Evolutionary conservation across 768 basidiomycete species (phyloP).

Genomic region (Podaxis rugospora): DNA sequence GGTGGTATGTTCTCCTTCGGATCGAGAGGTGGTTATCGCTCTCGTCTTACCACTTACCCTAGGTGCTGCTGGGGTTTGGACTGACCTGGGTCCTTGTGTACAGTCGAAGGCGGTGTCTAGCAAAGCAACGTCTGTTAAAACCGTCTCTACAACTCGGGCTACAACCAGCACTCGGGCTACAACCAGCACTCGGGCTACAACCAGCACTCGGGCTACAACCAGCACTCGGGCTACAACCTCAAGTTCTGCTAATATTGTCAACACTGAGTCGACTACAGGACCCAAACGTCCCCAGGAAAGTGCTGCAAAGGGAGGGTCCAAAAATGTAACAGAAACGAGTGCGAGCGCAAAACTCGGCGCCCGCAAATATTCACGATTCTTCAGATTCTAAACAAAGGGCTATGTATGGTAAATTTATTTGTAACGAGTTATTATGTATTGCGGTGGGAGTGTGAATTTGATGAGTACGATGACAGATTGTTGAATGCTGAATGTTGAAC

Average conservation of each 20-base stretch:
- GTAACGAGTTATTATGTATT: not conserved
- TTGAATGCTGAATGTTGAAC: not conserved
- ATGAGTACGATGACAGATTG: not conserved
- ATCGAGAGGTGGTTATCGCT: not conserved
- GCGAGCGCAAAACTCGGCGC: not conserved
- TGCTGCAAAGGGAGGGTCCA: not conserved
- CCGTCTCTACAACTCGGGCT: not conserved
- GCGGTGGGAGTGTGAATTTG: not conserved
- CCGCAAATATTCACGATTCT: conserved; percentile 4
- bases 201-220: no score
- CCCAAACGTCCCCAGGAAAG: not conserved
- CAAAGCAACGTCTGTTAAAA: not conserved
- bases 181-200: no score
- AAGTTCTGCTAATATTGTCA: not conserved
- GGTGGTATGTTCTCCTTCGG: conserved; percentile 20
- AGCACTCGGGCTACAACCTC: no score
- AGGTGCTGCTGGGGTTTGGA: conserved; percentile 31
- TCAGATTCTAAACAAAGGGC: not conserved
- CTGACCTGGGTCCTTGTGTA: conserved; percentile 26
- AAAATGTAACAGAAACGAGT: not conserved
- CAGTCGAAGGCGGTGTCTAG: not conserved
- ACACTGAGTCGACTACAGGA: not conserved
- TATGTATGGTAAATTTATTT: not conserved
- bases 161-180: not conserved
- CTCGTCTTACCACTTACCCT: not conserved